These are phyloP conservation scores for Lablab purpureus DNA, from an alignment of 306 rosid genomes.

Conservation along the genomic window DNA sequence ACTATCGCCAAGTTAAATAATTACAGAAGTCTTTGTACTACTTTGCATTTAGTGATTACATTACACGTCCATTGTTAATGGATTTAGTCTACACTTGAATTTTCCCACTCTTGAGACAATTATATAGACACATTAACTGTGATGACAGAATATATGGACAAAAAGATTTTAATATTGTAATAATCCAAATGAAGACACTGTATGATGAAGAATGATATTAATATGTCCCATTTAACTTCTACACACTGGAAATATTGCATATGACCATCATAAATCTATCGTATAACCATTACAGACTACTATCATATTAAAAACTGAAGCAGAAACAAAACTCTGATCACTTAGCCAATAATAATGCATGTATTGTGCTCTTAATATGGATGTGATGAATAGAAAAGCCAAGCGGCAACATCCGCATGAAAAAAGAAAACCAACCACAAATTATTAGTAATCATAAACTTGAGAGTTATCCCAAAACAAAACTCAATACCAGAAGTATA, in stretches of 20 bases:
- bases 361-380: not conserved
- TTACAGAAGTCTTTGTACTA: not conserved
- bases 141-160: constrained; percentile 24
- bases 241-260: not conserved
- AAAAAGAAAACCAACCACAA: constrained; percentile 15
- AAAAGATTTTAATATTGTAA: constrained; percentile 1
- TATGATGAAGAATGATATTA: constrained; percentile 17
- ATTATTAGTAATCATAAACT: not conserved
- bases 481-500: not conserved
- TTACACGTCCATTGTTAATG: not conserved
- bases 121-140: not conserved
- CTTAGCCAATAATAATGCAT: not conserved
- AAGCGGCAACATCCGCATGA: constrained; percentile 2
- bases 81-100: constrained; percentile 1
- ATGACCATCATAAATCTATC: not conserved
- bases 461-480: not conserved
- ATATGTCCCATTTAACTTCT: not conserved
- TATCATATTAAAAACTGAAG: constrained; percentile 16
- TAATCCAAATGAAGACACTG: constrained; percentile 23
- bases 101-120: constrained; percentile 33
- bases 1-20: constrained; percentile 10
- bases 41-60: not conserved
- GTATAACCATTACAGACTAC: not conserved
- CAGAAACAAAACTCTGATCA: not conserved
- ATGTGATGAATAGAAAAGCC: constrained; percentile 10